A percentile compares a stretch with the other conserved stretches of the same genome.
These are phyloP conservation scores for Debaryomycetaceae sp. DNA, from an alignment of 1,139 yeast genomes.

Conservation along the genomic window DNA sequence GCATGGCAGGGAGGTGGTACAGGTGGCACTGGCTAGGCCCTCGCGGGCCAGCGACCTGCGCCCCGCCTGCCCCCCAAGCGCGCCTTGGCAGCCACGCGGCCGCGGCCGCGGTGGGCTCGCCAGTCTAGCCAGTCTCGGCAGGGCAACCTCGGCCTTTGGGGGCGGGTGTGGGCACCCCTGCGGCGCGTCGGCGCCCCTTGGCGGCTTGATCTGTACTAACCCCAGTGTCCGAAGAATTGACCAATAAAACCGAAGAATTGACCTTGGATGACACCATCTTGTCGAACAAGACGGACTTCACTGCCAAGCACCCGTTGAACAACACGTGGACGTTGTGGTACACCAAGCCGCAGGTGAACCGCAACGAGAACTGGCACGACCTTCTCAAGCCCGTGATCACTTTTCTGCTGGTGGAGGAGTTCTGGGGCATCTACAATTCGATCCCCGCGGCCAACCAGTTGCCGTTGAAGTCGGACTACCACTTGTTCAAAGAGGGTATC, in stretches of 20 bases:
- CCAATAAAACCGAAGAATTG: slow-evolving; percentile 50
- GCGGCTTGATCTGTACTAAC: slow-evolving; percentile 4
- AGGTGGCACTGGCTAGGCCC: no score
- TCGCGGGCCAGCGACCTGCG: no score
- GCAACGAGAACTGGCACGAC: slow-evolving; percentile 87
- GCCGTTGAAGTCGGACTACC: slow-evolving; percentile 92
- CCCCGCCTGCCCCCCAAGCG: no score
- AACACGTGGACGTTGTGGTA: slow-evolving; percentile 97
- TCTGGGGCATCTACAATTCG: slow-evolving; percentile 97
- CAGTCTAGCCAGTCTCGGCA: no score
- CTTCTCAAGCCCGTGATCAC: slow-evolving; percentile 90
- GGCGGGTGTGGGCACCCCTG: no score
- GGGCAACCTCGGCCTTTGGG: no score
- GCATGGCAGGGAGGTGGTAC: no score
- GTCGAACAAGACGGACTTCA: slow-evolving; percentile 64
- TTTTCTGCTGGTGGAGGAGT: slow-evolving; percentile 90
- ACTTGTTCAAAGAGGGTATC: slow-evolving; percentile 88
- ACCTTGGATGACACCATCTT: slow-evolving; percentile 58
- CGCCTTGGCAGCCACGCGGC: no score
- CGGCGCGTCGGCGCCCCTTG: no score
- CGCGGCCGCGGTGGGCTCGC: no score
- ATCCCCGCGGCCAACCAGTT: slow-evolving; percentile 90
- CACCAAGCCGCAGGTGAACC: slow-evolving; percentile 84
- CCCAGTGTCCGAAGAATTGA: slow-evolving; percentile 49
- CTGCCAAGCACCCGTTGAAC: slow-evolving; percentile 86